Conservation (phyloP, 139 green algal species). For the Chloropicon primus region DNA sequence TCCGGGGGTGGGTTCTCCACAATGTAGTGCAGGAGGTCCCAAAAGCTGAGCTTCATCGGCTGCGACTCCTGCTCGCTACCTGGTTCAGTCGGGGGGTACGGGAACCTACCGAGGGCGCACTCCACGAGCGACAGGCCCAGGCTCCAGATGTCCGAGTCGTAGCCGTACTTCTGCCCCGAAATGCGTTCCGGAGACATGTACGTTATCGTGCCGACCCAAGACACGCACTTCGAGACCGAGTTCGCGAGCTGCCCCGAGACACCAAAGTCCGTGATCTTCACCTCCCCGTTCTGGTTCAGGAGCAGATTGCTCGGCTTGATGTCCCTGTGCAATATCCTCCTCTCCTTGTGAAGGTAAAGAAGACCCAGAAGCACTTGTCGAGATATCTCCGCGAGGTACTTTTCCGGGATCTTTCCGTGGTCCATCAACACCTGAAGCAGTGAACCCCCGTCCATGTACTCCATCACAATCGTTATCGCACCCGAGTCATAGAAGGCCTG, state of each 20-base stretch:
- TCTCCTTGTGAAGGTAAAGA: conserved; percentile 54
- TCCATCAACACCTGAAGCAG: conserved; percentile 63
- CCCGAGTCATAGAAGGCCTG: conserved; percentile 24
- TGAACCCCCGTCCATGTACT: conserved; percentile 92
- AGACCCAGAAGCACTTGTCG: conserved; percentile 56
- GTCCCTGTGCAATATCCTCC: conserved; percentile 61
- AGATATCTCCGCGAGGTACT: conserved; percentile 55
- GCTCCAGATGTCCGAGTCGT: conserved; percentile 36
- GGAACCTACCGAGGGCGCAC: conserved; percentile 70
- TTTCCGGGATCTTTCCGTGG: conserved; percentile 58
- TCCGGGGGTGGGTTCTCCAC: conserved; percentile 45
- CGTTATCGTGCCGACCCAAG: conserved; percentile 74
- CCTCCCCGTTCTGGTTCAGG: conserved; percentile 49
- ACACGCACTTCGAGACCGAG: conserved; percentile 17
- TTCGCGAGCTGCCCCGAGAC: conserved; percentile 44
- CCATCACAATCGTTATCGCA: conserved; percentile 74
- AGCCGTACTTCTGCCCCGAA: conserved; percentile 6
- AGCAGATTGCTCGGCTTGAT: conserved; percentile 88
- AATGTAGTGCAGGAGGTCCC: conserved; percentile 25
- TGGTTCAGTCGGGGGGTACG: conserved; percentile 51
- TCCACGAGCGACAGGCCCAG: conserved; percentile 82
- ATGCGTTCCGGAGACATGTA: conserved; percentile 98
- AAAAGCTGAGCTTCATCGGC: conserved; percentile 15
- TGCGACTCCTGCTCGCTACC: not conserved
- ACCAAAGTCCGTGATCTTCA: conserved; percentile 93